Evolutionary conservation across 2,329 filamentous ascomycete genomes (phyloP), one percentile per base, ranked within the genome.

Genomic region (Xylaria sp.): DNA sequence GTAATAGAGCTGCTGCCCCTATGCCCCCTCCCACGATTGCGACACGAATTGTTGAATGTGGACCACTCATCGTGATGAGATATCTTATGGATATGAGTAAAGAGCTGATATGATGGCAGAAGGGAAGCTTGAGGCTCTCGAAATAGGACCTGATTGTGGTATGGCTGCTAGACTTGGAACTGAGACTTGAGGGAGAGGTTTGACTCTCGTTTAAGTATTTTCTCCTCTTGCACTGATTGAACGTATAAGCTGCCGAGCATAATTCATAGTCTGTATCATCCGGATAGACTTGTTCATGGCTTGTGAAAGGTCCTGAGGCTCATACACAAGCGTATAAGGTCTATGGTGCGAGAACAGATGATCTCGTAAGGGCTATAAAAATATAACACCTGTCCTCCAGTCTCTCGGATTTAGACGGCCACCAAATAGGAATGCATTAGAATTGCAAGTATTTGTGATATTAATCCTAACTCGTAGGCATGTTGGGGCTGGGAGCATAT

Each of bases 11-110:
- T 3, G 74, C 74, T 10, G 73, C 74, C 10, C 72, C 72, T 18
- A 79, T 54, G 0, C 75, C 74, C 18, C 77, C 76, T 37, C 77
- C 77, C 40, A 79, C 64, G 37, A 79, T 77, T 47, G 77, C 77
- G 29, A 79, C 71, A 32, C 74, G 72, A 32, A 77, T 75, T 25
- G 72, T 74, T 16, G 74, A 75, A 32, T 72, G 65, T 2, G 68
- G 53, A 23, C 58, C 64, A 48, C 44, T 69, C 74, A 76, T 75
- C n/a, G 32, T 72, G 62, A n/a, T 47, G 9, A 25, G 48, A 25
- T 55, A 27, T 27, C 9, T 35, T 13, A 23, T 21, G 32, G 3
- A 40, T 10, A 2, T 59, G 53, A 18, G 21, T 60, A 8, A 18
- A 51, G 40, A 9, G 29, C 32, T 18, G 5, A 44, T 59, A 48